These are phyloP conservation scores for Solanum hybrid DNA, from an alignment of 305 asterid genomes.

Conservation along the genomic window DNA sequence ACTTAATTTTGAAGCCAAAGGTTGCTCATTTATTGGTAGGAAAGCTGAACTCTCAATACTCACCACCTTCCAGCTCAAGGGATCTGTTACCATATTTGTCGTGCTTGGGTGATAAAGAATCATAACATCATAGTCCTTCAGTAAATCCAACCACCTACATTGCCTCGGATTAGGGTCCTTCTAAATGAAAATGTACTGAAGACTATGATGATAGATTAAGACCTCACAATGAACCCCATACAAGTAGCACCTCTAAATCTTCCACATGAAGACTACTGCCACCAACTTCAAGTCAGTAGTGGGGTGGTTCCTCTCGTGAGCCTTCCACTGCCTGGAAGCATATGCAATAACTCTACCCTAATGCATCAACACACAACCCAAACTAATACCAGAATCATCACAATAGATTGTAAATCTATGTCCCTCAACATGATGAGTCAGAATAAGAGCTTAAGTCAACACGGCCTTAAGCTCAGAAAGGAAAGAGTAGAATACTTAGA, in stretches of 20 bases:
- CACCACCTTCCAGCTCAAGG: not conserved
- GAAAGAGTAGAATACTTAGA: not conserved
- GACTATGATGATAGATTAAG: not conserved
- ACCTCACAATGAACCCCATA: not conserved
- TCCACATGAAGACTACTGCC: not conserved
- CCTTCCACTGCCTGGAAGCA: not conserved
- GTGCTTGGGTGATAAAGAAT: not conserved
- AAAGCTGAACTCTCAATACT: not conserved
- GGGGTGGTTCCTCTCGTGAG: not conserved
- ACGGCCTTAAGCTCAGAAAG: not conserved
- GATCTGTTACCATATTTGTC: not conserved
- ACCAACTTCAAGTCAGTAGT: not conserved
- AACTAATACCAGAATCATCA: not conserved
- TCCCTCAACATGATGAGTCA: not conserved
- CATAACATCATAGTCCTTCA: not conserved
- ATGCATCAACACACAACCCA: not conserved
- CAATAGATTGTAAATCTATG: not conserved
- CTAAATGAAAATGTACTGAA: not conserved
- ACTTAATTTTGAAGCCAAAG: not conserved
- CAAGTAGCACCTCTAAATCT: not conserved
- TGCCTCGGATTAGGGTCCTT: not conserved
- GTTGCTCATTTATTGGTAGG: not conserved
- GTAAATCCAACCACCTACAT: not conserved
- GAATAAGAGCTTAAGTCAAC: not conserved
- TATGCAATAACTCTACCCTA: not conserved